Conservation (phyloP, 2,329 filamentous ascomycete species). For the Sclerotinia trifoliorum region DNA sequence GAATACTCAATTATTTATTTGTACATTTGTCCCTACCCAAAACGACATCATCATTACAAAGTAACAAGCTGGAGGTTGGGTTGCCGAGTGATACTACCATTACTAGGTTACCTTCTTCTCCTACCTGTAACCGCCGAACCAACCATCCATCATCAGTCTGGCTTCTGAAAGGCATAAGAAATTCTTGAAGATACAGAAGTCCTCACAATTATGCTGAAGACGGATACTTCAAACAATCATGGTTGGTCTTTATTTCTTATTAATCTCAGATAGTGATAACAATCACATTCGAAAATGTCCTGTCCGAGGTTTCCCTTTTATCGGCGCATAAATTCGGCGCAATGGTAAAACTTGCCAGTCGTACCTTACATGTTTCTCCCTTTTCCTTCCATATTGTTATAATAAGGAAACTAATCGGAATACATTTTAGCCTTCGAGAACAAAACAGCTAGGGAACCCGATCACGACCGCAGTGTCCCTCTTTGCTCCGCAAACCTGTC, state of each 20-base stretch:
- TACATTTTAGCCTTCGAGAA: constrained; percentile 33
- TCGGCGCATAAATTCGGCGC: constrained; percentile 23
- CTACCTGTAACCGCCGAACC: constrained; percentile 14
- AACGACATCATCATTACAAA: constrained; percentile 3
- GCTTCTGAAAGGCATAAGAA: constrained; percentile 4
- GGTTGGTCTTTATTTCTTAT: constrained; percentile 27
- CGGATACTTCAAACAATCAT: constrained; percentile 38
- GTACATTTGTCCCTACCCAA: neutral
- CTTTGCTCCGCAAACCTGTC: constrained; percentile 30
- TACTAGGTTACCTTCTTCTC: neutral
- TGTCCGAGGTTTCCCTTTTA: constrained; percentile 18
- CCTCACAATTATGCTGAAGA: constrained; percentile 39
- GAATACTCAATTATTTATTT: neutral
- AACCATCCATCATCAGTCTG: constrained; percentile 1
- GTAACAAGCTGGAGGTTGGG: neutral
- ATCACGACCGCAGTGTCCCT: constrained; percentile 28
- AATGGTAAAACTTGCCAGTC: neutral
- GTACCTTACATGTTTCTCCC: neutral
- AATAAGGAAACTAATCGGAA: constrained; percentile 24
- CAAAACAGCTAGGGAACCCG: constrained; percentile 26
- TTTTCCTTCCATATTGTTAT: constrained; percentile 9
- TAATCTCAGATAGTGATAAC: neutral
- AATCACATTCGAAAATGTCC: neutral
- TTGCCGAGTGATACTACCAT: neutral
- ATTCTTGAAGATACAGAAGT: constrained; percentile 4